Evolutionary conservation across 441 rosid species (phyloP).

Genomic region (Jatropha podagrica): DNA sequence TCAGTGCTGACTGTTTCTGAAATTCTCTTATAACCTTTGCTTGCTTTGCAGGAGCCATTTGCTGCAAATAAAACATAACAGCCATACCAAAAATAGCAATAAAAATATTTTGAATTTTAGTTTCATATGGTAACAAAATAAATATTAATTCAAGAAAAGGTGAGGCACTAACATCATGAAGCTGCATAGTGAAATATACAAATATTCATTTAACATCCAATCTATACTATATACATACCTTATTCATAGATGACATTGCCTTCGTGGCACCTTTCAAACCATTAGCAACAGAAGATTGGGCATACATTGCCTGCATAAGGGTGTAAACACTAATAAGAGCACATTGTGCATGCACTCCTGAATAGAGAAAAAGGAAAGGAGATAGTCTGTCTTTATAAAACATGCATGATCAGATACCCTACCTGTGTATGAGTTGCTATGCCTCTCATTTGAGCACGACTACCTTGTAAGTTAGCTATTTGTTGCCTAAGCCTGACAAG

Average conservation of each 20-base stretch:
- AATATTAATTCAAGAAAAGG: neutral
- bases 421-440: constrained; percentile 97
- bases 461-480: constrained; percentile 82
- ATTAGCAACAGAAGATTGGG: constrained; percentile 86
- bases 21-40: constrained; percentile 73
- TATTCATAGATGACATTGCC: constrained; percentile 87
- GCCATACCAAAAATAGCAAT: constrained; percentile 10
- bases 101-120: neutral
- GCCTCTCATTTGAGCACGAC: constrained; percentile 97
- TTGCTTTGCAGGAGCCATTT: constrained; percentile 90
- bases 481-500: constrained; percentile 84
- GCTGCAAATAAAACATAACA: constrained; percentile 44
- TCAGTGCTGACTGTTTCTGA: constrained; percentile 86
- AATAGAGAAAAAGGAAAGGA: constrained; percentile 8
- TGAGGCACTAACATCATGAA: constrained; percentile 1
- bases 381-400: neutral
- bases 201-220: neutral
- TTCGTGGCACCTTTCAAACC: constrained; percentile 90
- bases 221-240: constrained; percentile 43
- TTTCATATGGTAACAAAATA: neutral
- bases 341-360: neutral
- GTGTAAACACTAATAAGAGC: constrained; percentile 26
- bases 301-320: constrained; percentile 78
- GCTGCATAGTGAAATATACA: neutral
- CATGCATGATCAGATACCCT: neutral